Percentiles rank a stretch among this genome's conserved stretches.
Evolutionary conservation across 768 basidiomycete species (phyloP).

Genomic region (Ramaria rubella): DNA sequence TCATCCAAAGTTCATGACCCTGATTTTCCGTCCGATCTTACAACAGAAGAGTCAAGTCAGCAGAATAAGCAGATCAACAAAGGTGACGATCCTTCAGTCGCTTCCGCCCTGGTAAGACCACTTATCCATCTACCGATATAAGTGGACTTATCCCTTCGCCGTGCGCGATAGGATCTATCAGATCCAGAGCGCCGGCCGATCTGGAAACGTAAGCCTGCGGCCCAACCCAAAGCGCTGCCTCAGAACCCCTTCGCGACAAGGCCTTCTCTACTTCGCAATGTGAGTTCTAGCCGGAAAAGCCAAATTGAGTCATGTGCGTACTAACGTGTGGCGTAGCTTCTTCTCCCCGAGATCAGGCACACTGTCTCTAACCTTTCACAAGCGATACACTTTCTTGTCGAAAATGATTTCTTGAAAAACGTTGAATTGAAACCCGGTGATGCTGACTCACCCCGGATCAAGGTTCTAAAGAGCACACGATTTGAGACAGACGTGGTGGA

Average conservation of each 20-base stretch:
- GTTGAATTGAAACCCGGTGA: slow-evolving; percentile 81
- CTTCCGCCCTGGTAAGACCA: background rate
- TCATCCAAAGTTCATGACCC: slow-evolving; percentile 18
- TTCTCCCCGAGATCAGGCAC: slow-evolving; percentile 78
- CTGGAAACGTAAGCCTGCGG: slow-evolving; percentile 10
- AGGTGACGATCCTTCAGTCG: slow-evolving; percentile 17
- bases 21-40: background rate
- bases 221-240: slow-evolving; percentile 44
- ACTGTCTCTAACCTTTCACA: slow-evolving; percentile 91
- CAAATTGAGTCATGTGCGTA: background rate
- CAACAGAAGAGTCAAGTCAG: slow-evolving; percentile 1
- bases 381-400: slow-evolving; percentile 83
- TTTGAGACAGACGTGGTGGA: background rate
- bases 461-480: slow-evolving; percentile 33
- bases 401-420: slow-evolving; percentile 76
- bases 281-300: slow-evolving; percentile 30
- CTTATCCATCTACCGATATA: background rate
- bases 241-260: slow-evolving; percentile 62
- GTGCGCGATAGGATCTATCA: background rate
- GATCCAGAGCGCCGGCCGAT: background rate
- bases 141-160: background rate
- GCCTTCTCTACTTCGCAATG: slow-evolving; percentile 72
- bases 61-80: background rate
- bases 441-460: slow-evolving; percentile 57
- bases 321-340: slow-evolving; percentile 42